These are phyloP conservation scores for Quercus lobata DNA, from an alignment of 331 rosid genomes.

Conservation along the genomic window DNA sequence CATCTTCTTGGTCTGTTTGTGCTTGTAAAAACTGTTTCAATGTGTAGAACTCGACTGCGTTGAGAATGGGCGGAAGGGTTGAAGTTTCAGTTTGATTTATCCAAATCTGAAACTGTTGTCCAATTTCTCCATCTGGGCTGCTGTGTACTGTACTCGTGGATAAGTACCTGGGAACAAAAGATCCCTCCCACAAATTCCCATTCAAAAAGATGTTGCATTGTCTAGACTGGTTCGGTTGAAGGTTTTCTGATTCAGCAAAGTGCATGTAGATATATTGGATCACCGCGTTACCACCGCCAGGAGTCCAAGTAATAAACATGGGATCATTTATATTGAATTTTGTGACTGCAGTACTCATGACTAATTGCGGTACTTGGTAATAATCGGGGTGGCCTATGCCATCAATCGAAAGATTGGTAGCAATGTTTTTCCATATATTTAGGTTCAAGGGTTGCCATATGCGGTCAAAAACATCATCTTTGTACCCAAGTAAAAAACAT, in stretches of 20 bases:
- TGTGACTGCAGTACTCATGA: slow-evolving; percentile 44
- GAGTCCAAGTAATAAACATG: slow-evolving; percentile 2
- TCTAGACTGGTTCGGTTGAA: slow-evolving; percentile 26
- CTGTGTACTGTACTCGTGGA: background rate
- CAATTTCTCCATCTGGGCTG: background rate
- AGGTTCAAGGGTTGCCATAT: background rate
- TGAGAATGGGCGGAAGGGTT: slow-evolving; percentile 50
- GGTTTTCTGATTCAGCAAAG: slow-evolving; percentile 24
- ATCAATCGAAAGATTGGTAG: background rate
- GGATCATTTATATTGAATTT: background rate
- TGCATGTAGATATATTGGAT: slow-evolving; percentile 21
- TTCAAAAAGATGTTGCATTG: slow-evolving; percentile 21
- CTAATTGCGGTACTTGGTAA: slow-evolving; percentile 22
- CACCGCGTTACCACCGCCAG: background rate
- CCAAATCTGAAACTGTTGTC: too few relatives aligned
- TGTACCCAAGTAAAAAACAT: slow-evolving; percentile 5
- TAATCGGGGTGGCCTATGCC: background rate
- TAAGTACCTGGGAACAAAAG: slow-evolving; percentile 11
- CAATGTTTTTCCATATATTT: background rate
- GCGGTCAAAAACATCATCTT: slow-evolving; percentile 22
- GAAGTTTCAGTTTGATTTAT: slow-evolving; percentile 4
- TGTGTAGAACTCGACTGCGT: slow-evolving; percentile 42
- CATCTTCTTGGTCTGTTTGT: slow-evolving; percentile 43
- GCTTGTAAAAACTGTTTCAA: slow-evolving; percentile 3
- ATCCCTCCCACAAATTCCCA: slow-evolving; percentile 19